phyloP scores from a whole-genome alignment of 352 stramenopile genomes.

The Pythium angustatum region DNA sequence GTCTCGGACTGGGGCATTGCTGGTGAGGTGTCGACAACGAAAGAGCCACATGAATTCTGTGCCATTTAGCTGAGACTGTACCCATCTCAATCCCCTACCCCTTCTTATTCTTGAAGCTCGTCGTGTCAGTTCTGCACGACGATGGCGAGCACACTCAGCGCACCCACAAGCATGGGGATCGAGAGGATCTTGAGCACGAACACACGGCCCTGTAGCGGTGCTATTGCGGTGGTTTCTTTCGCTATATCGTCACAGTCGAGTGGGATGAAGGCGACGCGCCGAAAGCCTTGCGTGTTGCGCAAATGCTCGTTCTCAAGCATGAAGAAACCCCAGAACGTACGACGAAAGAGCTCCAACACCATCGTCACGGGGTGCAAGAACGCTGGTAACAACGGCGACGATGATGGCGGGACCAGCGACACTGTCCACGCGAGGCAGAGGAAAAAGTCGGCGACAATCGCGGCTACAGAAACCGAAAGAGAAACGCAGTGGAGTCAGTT shows the following conservation, averaged over 20 bases:
- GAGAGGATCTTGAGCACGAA: constrained; percentile 45
- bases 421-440: constrained; percentile 83
- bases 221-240: constrained; percentile 26
- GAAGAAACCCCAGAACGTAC: constrained; percentile 89
- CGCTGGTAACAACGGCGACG: constrained; percentile 54
- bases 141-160: constrained; percentile 38
- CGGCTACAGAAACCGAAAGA: constrained; percentile 32
- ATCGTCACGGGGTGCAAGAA: constrained; percentile 87
- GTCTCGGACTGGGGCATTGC: no score
- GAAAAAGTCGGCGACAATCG: constrained; percentile 76
- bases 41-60: no score
- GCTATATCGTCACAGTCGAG: constrained; percentile 73
- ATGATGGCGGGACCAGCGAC: constrained; percentile 70
- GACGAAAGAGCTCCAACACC: constrained; percentile 80
- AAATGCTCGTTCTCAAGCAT: constrained; percentile 84
- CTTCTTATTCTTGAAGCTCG: background rate
- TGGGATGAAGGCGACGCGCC: constrained; percentile 79
- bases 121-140: constrained; percentile 35
- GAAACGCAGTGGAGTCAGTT: background rate
- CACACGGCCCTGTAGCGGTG: constrained; percentile 35
- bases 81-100: constrained; percentile 1
- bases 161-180: constrained; percentile 37
- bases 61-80: background rate
- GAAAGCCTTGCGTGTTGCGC: constrained; percentile 85
- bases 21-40: no score